Base-by-base conservation (phyloP, 2,329 filamentous ascomycete genomes). In the Aspergillus sp. region DNA sequence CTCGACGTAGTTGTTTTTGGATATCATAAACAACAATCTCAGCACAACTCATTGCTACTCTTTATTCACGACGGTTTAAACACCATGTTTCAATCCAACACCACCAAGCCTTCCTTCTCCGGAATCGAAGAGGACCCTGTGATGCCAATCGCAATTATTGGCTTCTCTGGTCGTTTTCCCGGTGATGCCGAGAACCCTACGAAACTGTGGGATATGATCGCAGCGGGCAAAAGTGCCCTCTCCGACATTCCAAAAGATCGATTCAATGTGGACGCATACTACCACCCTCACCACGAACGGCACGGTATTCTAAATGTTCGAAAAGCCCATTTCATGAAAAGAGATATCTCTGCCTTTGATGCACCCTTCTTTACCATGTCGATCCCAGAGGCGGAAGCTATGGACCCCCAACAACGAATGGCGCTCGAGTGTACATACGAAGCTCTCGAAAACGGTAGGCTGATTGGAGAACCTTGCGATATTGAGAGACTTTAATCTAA, bases 361-460 rank as follows among this genome's bases (percentile, higher is more conserved):
- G 58, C 62, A 0, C 25, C 55, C 1, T 67, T 67, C 45, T 67
- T 67, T 48, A 48, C 46, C 32, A 58, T 66, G 12, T 56, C 51
- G 2, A 43, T 53, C 4, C 44, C 55, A 3, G 55, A 60, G 30
- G 56, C 53, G 3, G 35, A 50, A 12, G 44, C 48, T 7, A 55
- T 60, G 47, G 56, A 58, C 41, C 52, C 48, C 7, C 52, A 59
- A 30, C 52, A 56, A 37, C 49, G 62, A 5, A 19, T 61, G 9
- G 33, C 57, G 13, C 59, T 64, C 1, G 60, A 62, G 46, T 48
- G 48, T 9, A 41, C 47, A 2, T 61, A 59, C 25, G 53, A 60
- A 45, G 52, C 52, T 10, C 33, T 37, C 33, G 33, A 37, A 17
- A 47, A 12, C 48, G 49, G 10, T 35, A 52, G 9, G n/a, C 47